Percentiles rank a stretch among this genome's conserved stretches.
Evolutionary conservation across 345 rosid genomes (phyloP).

Genomic region (Bruguiera sexangula): DNA sequence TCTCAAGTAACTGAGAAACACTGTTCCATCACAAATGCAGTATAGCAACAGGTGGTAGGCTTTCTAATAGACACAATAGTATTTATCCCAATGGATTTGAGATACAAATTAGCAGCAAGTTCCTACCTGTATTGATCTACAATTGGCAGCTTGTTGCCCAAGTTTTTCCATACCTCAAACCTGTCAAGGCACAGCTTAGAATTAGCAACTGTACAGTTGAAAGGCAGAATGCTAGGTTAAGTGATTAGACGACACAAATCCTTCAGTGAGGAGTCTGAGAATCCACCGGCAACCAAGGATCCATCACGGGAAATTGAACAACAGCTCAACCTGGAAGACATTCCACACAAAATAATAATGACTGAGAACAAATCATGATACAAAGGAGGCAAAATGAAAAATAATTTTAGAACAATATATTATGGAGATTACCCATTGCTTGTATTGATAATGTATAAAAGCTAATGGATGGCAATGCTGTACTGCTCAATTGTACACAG

Average conservation of each 20-base stretch:
- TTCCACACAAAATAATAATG: constrained; percentile 10
- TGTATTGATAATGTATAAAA: constrained; percentile 82
- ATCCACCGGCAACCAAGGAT: constrained; percentile 93
- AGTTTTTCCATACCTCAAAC: constrained; percentile 83
- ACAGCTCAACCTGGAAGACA: constrained; percentile 60
- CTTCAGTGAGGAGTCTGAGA: constrained; percentile 95
- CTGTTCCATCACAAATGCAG: too few relatives aligned
- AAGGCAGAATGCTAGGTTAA: not conserved
- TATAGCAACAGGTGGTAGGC: too few relatives aligned
- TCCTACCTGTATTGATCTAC: too few relatives aligned
- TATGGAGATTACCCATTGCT: constrained; percentile 65
- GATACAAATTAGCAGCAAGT: too few relatives aligned
- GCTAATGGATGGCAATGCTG: constrained; percentile 84
- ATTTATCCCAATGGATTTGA: too few relatives aligned
- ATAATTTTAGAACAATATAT: not conserved
- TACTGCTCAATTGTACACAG: constrained; percentile 81
- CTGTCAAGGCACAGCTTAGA: constrained; percentile 38
- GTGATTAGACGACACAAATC: constrained; percentile 29
- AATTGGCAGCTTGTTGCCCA: too few relatives aligned
- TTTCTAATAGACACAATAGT: too few relatives aligned
- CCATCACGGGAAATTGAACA: constrained; percentile 94
- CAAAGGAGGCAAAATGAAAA: constrained; percentile 7
- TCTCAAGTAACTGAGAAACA: too few relatives aligned
- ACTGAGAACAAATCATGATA: not conserved
- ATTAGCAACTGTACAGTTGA: constrained; percentile 15